Evolutionary conservation across 1,284 basidiomycete species (phyloP).

Genomic region (Ceratobasidium sp.): DNA sequence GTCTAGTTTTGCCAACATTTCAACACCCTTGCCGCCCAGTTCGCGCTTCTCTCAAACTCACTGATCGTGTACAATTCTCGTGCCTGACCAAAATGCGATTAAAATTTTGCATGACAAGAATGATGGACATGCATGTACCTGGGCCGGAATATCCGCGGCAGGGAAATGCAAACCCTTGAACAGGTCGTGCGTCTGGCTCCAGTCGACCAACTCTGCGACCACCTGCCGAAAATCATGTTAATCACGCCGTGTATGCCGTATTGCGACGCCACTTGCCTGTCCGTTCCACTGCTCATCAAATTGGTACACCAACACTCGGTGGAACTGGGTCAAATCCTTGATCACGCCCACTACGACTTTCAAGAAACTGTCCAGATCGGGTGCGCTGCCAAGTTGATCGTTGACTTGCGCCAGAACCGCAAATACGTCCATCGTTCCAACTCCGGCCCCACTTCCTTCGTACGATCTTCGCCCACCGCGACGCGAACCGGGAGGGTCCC

Average conservation of each 20-base stretch:
- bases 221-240: conserved; percentile 53
- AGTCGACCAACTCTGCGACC: conserved; percentile 85
- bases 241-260: conserved; percentile 47
- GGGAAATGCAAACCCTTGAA: conserved; percentile 79
- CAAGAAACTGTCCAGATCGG: conserved; percentile 75
- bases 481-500: conserved; percentile 42
- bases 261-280: conserved; percentile 53
- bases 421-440: conserved; percentile 81
- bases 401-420: conserved; percentile 85
- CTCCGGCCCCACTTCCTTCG: conserved; percentile 45
- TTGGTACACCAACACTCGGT: conserved; percentile 89
- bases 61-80: conserved; percentile 61
- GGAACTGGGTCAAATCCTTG: conserved; percentile 84
- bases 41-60: conserved; percentile 35
- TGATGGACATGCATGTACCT: no score
- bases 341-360: conserved; percentile 82
- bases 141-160: conserved; percentile 62
- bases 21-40: no score
- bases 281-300: conserved; percentile 78
- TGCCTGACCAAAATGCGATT: conserved; percentile 50
- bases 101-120: not conserved
- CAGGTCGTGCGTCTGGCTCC: conserved; percentile 79
- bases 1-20: conserved; percentile 54
- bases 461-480: conserved; percentile 44
- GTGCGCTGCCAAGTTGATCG: conserved; percentile 77